A percentile compares a stretch with the other conserved stretches of the same genome.
These are phyloP conservation scores for Priceomyces medius DNA, from an alignment of 805 yeast species.

Conservation along the genomic window DNA sequence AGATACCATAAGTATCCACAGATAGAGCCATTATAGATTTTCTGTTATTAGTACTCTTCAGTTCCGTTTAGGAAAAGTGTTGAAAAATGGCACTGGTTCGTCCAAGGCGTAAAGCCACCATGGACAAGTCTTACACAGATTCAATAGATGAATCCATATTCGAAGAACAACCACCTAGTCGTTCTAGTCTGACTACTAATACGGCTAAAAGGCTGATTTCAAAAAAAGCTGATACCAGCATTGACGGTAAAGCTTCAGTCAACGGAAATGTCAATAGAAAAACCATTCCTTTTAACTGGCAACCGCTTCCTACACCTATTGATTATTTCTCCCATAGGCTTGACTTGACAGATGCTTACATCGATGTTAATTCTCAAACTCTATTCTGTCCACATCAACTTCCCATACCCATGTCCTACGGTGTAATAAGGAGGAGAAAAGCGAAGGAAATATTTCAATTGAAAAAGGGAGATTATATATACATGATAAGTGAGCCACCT, in stretches of 20 bases:
- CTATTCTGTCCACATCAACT: constrained; percentile 38
- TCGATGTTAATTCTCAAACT: constrained; percentile 36
- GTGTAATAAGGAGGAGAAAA: constrained; percentile 9
- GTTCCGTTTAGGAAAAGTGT: not conserved
- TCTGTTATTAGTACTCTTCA: not conserved
- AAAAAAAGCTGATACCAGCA: constrained; percentile 4
- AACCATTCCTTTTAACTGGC: constrained; percentile 49
- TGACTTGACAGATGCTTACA: constrained; percentile 42
- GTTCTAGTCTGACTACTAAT: constrained; percentile 1
- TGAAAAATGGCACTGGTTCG: constrained; percentile 22
- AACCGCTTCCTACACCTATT: constrained; percentile 36
- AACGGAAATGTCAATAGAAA: constrained; percentile 5
- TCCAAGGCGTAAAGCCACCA: constrained; percentile 39
- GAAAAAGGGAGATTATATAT: constrained; percentile 65
- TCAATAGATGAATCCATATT: constrained; percentile 25
- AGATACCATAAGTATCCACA: not conserved
- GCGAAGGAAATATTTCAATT: constrained; percentile 30
- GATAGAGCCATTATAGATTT: not conserved
- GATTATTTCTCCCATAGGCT: constrained; percentile 45
- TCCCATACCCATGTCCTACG: constrained; percentile 10
- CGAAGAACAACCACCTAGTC: constrained; percentile 16
- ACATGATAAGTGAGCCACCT: constrained; percentile 87
- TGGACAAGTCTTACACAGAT: constrained; percentile 35
- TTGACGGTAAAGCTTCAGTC: constrained; percentile 2
- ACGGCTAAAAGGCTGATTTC: constrained; percentile 1